A percentile compares a stretch with the other conserved stretches of the same genome.
Evolutionary conservation across 306 rosid species (phyloP).

Genomic region (Sphenostylis stenocarpa): DNA sequence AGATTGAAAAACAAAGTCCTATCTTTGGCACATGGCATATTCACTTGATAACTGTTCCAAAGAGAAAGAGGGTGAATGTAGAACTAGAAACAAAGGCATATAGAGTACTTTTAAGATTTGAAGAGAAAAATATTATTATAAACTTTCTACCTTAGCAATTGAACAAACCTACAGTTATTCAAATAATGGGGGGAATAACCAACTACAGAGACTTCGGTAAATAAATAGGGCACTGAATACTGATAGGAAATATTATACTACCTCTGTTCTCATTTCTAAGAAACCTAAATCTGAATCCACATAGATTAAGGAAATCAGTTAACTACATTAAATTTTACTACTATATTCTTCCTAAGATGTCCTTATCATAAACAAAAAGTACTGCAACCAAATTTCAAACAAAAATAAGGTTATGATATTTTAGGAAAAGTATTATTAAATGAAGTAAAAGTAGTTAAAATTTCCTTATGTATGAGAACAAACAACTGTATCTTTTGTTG

Average conservation of each 20-base stretch:
- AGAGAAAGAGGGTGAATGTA: slow-evolving; percentile 16
- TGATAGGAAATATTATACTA: not conserved
- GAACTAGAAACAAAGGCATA: slow-evolving; percentile 26
- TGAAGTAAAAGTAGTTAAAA: no score
- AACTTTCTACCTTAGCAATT: slow-evolving; percentile 1
- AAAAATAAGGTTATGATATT: no score
- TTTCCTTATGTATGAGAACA: no score
- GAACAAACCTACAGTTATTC: slow-evolving; percentile 18
- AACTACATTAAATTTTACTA: no score
- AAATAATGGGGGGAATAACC: not conserved
- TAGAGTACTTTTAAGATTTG: not conserved
- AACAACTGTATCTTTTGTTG: no score
- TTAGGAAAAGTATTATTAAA: no score
- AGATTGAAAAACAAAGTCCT: slow-evolving; percentile 64
- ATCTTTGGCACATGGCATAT: slow-evolving; percentile 65
- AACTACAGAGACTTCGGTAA: not conserved
- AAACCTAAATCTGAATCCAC: no score
- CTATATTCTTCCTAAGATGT: no score
- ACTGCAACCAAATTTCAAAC: no score
- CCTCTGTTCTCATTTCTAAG: no score
- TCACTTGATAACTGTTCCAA: slow-evolving; percentile 67
- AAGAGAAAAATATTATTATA: slow-evolving; percentile 5
- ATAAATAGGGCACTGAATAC: slow-evolving; percentile 9
- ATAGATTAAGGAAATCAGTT: no score
- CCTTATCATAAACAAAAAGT: no score